Evolutionary conservation across 2,329 filamentous ascomycete genomes (phyloP), one percentile per base, ranked within the genome.

Genomic region (Trematosphaeria pertusa): DNA sequence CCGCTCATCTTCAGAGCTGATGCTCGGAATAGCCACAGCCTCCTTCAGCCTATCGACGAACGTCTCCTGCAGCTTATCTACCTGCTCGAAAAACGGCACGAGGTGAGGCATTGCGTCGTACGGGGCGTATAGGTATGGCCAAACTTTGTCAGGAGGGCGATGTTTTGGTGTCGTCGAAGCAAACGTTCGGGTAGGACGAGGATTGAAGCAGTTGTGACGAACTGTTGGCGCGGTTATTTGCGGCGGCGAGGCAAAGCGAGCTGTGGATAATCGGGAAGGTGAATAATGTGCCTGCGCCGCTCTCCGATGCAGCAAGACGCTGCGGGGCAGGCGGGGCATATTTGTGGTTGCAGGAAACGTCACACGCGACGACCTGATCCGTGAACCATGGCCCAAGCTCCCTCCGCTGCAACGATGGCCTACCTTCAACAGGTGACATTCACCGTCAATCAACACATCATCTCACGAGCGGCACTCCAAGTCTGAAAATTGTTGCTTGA

Each of bases 1-100:
- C 67, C 90, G 87, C 61, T 88, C 87, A 68, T 94, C 91, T 54
- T 97, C 92, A 37, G 93, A 89, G 24, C 93, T 97, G 71, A 99
- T 83, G 54, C 94, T 99, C 15, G 94, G 94, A 65, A 99, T 99
- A 41, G 92, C 93, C 50, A 99, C 94, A 43, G 94, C 94, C 75
- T 92, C 86, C 68, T 89, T 84, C 50, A 99, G 85, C 62, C 93
- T 87, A 64, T 95, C 88, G 74, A 96, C 95, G 77, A 96, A 97
- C 69, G 84, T 80, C 59, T 86, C 83, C 39, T 91, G 83, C 65
- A 92, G 81, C 70, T 77, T 77, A 75, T 97, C 91, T 64, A 96
- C 91, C 82, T 96, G 86, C 76, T 90, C 86, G 81, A 97, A 97
- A 81, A 88, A 97, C 56, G 87, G 82, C 73, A 97, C 90, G 61